Evolutionary conservation across 345 rosid species (phyloP), one percentile per base, ranked within the genome.

Genomic region (Eutrema japonicum): DNA sequence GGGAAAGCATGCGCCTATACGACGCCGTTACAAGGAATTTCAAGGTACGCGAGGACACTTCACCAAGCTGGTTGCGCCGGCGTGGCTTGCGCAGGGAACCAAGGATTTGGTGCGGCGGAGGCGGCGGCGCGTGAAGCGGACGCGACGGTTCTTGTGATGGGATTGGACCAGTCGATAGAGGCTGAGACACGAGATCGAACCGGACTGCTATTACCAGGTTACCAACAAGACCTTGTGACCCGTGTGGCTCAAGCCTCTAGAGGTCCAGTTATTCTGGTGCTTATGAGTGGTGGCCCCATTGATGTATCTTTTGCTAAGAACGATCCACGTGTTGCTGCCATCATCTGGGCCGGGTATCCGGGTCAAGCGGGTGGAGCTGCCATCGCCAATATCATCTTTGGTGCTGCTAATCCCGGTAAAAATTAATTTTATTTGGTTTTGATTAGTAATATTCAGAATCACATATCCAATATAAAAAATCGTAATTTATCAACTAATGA

Each of bases 261-360:
- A 79, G 90, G 92, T 5, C 99, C 96, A 14, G 69, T 80, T 18
- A 68, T 90, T 45, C 41, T 95, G 51, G 96, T 95, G 6, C 80
- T 95, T 52, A 84, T 95, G 88, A 74, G 83, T 27, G 99, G 97
- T 7, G 97, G 99, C 4, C 96, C 99, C 0, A 51, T 95, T 10
- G 99, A 95, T 60, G 81, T 95, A 32, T 59, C 97, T 0, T 89
- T 95, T 45, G 99, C 99, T 6, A 95, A 95, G 67, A 64, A 87
- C n/a, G 79, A 92, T 50, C 89, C 86, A n/a, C 83, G 88, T 50
- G 47, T 95, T 3, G 74, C 89, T 27, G 91, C 96, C 53, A 90
- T 95, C 56, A 38, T 95, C 18, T 95, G 99, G 99, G 97, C 87
- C n/a, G 99, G 99, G 52, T 95, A 95, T 78, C 99, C 99, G 2